Base-by-base conservation (phyloP, 495 filamentous ascomycete species). In the Daldinia vernicosa region DNA sequence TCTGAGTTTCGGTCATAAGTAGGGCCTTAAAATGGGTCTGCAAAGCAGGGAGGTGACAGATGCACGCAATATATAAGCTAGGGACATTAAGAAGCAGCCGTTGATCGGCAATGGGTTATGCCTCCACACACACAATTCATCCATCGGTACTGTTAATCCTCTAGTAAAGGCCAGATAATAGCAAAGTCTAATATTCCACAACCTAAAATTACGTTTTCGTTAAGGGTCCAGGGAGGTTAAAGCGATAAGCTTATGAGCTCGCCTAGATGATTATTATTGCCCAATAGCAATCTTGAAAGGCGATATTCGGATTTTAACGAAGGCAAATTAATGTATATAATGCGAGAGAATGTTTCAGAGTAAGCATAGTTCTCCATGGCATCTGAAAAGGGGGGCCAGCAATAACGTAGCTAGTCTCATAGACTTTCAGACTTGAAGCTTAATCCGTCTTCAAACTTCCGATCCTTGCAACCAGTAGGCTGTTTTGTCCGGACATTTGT, bases 281-380 rank as follows among this genome's bases (percentile, higher is more conserved):
- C n/a, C 17, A 8, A 35, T 7, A 19, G 5, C 7, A 24, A 47
- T 47, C 17, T 19, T 9, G 11, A 17, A 17, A 47, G 17, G 4
- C n/a, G 43, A 19, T 2, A 17, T 11, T 3, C 6, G 1, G 6
- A 4, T 33, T 24, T 56, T 53, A 0, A 9, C 17, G 35, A 53
- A 15, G 19, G 11, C 17, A 19, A 30, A 8, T 30, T 39, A 39
- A 43, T 50, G 58, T 39, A 37, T 67, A 53, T 63, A 40, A 59
- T 60, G 53, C 53, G 59, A 54, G 47, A 22, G n/a, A 24, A 30
- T 22, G 63, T 71, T 67, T 71, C 63, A 66, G 6, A 22, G 4
- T 28, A 43, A 69, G 55, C 17, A 52, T 65, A 40, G 60, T 61
- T 27, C 17, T 39, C 22, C 45, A 30, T 11, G 12, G 39, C 9